Percentiles rank a stretch among this genome's conserved stretches.
Evolutionary conservation across 805 yeast genomes (phyloP).

Genomic region (Ogataea paradorogensis): DNA sequence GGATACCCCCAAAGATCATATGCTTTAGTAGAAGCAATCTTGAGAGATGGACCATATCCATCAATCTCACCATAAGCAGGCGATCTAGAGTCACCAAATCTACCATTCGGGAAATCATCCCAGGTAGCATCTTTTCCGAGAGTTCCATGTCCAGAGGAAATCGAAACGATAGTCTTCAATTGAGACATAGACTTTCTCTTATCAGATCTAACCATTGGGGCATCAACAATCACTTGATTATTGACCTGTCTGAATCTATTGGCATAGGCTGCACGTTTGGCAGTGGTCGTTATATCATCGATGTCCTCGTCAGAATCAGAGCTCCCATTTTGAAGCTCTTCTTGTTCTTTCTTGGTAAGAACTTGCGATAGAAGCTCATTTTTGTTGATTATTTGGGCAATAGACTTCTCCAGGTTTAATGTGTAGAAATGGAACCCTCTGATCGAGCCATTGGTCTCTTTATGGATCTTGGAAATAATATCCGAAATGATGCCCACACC

Average conservation of each 20-base stretch:
- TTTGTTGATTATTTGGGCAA: slow-evolving; percentile 75
- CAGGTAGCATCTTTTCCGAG: slow-evolving; percentile 88
- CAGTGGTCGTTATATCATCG: slow-evolving; percentile 25
- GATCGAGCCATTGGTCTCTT: slow-evolving; percentile 53
- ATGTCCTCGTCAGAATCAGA: slow-evolving; percentile 34
- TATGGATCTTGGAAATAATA: slow-evolving; percentile 56
- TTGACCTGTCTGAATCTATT: slow-evolving; percentile 30
- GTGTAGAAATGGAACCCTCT: slow-evolving; percentile 92
- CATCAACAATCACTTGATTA: slow-evolving; percentile 31
- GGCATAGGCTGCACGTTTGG: slow-evolving; percentile 38
- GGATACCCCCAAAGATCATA: slow-evolving; percentile 81
- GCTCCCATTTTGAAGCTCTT: slow-evolving; percentile 31
- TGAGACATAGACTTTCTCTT: slow-evolving; percentile 29
- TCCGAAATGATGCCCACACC: slow-evolving; percentile 75
- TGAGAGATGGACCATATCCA: slow-evolving; percentile 92
- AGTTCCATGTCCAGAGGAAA: slow-evolving; percentile 80
- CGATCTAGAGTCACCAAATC: slow-evolving; percentile 92
- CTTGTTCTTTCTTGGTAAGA: slow-evolving; percentile 36
- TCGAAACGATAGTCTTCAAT: slow-evolving; percentile 63
- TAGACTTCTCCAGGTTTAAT: slow-evolving; percentile 85
- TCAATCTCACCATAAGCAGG: slow-evolving; percentile 98
- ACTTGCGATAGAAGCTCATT: slow-evolving; percentile 53
- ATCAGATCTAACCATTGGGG: slow-evolving; percentile 15
- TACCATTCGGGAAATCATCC: slow-evolving; percentile 96
- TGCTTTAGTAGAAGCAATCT: slow-evolving; percentile 67